phyloP scores from a whole-genome alignment of 1,284 basidiomycete genomes.

The Rugiboletus extremiorientalis region DNA sequence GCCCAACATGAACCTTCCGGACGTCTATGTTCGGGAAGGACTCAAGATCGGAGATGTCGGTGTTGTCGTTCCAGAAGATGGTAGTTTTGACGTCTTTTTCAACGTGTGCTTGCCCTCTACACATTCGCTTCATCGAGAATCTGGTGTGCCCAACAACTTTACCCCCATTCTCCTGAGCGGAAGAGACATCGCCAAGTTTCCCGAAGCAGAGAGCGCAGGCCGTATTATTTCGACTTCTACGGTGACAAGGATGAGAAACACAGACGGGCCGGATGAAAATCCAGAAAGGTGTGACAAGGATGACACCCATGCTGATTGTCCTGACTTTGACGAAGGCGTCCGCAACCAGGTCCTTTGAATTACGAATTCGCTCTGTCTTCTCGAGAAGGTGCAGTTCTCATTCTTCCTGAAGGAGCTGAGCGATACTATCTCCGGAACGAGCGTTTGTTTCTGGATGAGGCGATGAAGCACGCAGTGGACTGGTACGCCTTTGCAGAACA shows the following conservation, averaged over 20 bases:
- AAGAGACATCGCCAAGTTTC: conserved; percentile 11
- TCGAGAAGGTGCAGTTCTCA: conserved; percentile 19
- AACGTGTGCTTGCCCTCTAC: conserved; percentile 21
- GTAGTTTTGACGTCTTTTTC: conserved; percentile 31
- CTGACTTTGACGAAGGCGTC: neutral
- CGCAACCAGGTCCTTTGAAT: conserved; percentile 1
- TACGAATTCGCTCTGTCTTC: conserved; percentile 17
- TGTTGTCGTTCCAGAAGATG: conserved; percentile 24
- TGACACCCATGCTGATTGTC: neutral
- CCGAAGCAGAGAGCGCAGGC: conserved; percentile 13
- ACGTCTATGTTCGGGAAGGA: conserved; percentile 17
- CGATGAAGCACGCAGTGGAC: conserved; percentile 10
- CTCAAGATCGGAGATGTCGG: conserved; percentile 33
- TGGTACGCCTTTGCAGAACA: conserved; percentile 22
- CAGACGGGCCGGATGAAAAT: neutral
- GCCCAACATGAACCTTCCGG: conserved; percentile 20
- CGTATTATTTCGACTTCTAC: conserved; percentile 15
- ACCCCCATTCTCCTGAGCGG: neutral
- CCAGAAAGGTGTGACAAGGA: conserved; percentile 2
- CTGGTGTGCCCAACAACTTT: conserved; percentile 13
- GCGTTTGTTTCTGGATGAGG: conserved; percentile 4
- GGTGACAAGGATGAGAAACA: neutral
- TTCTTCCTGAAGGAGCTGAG: conserved; percentile 22
- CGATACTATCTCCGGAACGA: conserved; percentile 18
- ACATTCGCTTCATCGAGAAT: conserved; percentile 9